A percentile compares a stretch with the other conserved stretches of the same genome.
Evolutionary conservation across 352 stramenopile species (phyloP).

Genomic region (Phytophthora palmivora): DNA sequence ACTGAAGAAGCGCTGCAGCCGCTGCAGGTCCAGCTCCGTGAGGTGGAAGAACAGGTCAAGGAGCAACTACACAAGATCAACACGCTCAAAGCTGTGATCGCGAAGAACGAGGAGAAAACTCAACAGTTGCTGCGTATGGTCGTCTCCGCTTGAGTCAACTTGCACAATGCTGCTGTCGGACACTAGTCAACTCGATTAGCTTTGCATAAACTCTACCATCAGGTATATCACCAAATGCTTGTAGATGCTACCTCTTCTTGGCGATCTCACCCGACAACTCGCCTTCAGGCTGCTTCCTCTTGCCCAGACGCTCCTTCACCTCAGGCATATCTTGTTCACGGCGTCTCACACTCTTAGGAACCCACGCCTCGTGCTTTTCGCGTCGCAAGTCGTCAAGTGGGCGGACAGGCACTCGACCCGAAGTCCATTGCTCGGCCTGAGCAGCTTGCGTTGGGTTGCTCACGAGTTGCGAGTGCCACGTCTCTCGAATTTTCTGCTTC

Average conservation of each 20-base stretch:
- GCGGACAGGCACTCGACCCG: slow-evolving; percentile 42
- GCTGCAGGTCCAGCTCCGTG: slow-evolving; percentile 81
- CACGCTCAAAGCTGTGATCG: slow-evolving; percentile 91
- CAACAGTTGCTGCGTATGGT: slow-evolving; percentile 90
- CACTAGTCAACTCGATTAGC: neutral
- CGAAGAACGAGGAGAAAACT: slow-evolving; percentile 94
- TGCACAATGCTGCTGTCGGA: neutral
- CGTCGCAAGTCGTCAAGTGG: slow-evolving; percentile 65
- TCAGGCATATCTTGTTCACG: slow-evolving; percentile 68
- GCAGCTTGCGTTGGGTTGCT: slow-evolving; percentile 69
- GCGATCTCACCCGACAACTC: neutral
- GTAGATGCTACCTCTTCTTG: neutral
- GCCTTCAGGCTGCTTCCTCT: slow-evolving; percentile 34
- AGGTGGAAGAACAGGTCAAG: slow-evolving; percentile 92
- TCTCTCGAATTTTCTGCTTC: slow-evolving; percentile 55
- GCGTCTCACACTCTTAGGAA: slow-evolving; percentile 70
- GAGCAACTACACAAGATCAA: slow-evolving; percentile 94
- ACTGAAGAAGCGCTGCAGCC: slow-evolving; percentile 87
- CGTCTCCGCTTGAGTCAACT: slow-evolving; percentile 62
- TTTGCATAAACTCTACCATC: slow-evolving; percentile 29
- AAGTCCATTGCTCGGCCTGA: slow-evolving; percentile 63
- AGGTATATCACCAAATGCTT: slow-evolving; percentile 1
- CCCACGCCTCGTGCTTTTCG: slow-evolving; percentile 67
- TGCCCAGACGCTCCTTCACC: slow-evolving; percentile 61
- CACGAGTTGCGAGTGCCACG: slow-evolving; percentile 72